Base-by-base conservation (phyloP, 1,284 basidiomycete species). In the Microbotryomycetes sp. region DNA sequence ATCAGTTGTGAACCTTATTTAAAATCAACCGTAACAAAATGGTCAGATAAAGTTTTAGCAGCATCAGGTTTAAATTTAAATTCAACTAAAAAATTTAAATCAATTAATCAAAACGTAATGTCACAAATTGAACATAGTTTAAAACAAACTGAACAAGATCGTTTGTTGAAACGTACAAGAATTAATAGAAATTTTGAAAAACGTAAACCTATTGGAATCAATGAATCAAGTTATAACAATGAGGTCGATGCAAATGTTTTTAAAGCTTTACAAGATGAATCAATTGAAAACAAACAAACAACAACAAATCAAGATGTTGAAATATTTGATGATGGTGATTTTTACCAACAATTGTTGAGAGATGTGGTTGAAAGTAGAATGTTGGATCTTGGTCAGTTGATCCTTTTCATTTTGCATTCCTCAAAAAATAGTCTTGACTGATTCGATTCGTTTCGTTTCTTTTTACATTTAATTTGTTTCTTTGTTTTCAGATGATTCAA, bases 21-120 rank as follows among this genome's bases (percentile, higher is more conserved):
- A 16, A 75, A 90, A 46, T 83, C 84, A 60, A 90, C 88, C 2
- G 80, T 97, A 22, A 78, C 81, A 53, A 96, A 96, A 77, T 97
- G 92, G 92, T 92, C 88, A 6, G 81, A 86, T 36, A 97, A 96
- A 78, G 88, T 96, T 51, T 88, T 92, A 72, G 88, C 91, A 0
- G 91, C 93, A 5, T 84, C 89, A 0, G 85, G 76, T 5, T 71
- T 74, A 30, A 65, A 75, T 7, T 68, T 71, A 46, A 45, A 36
- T 15, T 63, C 70, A 1, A 71, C 73, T 57, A 76, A 74, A 56
- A 79, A 79, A 65, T 79, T 96, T 51, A 72, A 72, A 36, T 16
- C 84, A 84, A 48, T 83, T 84, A 9, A 85, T 83, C 85, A 83
- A 75, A 83, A 80, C 62, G 82, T 83, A 7, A 81, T 85, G n/a